Evolutionary conservation across 345 rosid genomes (phyloP).

Genomic region (Linum tenue): DNA sequence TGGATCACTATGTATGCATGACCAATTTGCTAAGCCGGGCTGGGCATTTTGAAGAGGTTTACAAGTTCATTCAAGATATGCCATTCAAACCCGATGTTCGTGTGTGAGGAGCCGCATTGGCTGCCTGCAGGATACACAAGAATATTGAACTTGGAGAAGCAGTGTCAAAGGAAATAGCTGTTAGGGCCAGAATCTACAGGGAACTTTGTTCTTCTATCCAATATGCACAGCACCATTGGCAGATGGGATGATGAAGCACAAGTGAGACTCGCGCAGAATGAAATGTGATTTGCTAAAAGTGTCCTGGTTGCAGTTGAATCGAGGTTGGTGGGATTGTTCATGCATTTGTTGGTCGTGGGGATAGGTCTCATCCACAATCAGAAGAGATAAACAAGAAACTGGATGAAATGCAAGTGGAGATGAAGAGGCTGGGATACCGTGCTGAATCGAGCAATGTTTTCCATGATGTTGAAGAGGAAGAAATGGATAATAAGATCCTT

Average conservation of each 20-base stretch:
- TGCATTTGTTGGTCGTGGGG: constrained; percentile 28
- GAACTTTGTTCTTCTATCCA: constrained; percentile 45
- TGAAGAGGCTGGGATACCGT: constrained; percentile 23
- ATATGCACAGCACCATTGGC: constrained; percentile 38
- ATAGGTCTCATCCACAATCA: constrained; percentile 26
- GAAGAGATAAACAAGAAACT: constrained; percentile 21
- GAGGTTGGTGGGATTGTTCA: constrained; percentile 29
- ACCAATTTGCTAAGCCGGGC: constrained; percentile 50
- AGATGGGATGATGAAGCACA: constrained; percentile 47
- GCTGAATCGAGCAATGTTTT: constrained; percentile 23
- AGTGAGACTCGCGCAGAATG: constrained; percentile 29
- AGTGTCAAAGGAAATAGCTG: constrained; percentile 34
- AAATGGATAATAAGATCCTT: constrained; percentile 18
- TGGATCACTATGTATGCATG: constrained; percentile 56
- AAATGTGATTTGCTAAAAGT: constrained; percentile 30
- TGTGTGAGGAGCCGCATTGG: constrained; percentile 46
- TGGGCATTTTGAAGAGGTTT: constrained; percentile 39
- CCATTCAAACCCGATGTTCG: constrained; percentile 38
- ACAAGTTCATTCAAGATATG: constrained; percentile 37
- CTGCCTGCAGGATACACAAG: constrained; percentile 49
- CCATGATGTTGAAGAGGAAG: constrained; percentile 31
- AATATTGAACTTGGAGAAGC: constrained; percentile 45
- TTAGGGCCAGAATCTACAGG: constrained; percentile 39
- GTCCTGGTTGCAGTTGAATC: constrained; percentile 43
- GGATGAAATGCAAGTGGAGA: constrained; percentile 19